Base-by-base conservation (phyloP, 2,329 filamentous ascomycete species). In the Fusarium transvaalense region DNA sequence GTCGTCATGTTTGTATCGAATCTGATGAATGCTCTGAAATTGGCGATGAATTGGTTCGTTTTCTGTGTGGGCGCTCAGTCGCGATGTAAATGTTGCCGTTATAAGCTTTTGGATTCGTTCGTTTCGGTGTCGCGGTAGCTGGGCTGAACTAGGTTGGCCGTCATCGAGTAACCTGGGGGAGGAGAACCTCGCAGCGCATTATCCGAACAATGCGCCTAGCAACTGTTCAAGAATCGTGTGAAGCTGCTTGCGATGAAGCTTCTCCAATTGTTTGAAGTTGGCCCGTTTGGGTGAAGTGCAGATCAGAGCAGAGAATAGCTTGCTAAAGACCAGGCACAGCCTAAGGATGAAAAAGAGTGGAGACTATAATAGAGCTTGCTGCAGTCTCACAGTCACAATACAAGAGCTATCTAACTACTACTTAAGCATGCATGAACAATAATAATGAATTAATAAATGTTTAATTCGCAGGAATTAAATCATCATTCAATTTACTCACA, bases 1-100 rank as follows among this genome's bases (percentile, higher is more conserved):
- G 80, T 80, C 73, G 80, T 79, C 83, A 85, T 86, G 43, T 61
- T 78, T 60, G 61, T 50, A n/a, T 55, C 15, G 23, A 17, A 34
- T 31, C 8, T 25, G 19, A 6, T 53, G 23, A 42, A 25, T 48
- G 23, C n/a, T 45, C 37, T 57, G 45, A 45, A 27, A 27, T 47
- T 14, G 25, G 45, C 25, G 38, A 43, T 48, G 42, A 37, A 42
- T 47, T 48, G 55, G 34, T 32, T 43, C 31, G 17, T 32, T 14
- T 32, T 43, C 21, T 42, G 35, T 41, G 41, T 50, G 39, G 37
- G 19, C 25, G 55, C 37, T 55, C 29, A 25, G 47, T 60, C 37
- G 61, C n/a, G 52, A 29, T 27, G 19, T 37, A 47, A 51, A 51
- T 21, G 35, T 43, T 57, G 38, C 23, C 9, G 48, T 39, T 35